These are phyloP conservation scores for Seiridium unicorne DNA, from an alignment of 2,329 filamentous ascomycete species.

Conservation along the genomic window DNA sequence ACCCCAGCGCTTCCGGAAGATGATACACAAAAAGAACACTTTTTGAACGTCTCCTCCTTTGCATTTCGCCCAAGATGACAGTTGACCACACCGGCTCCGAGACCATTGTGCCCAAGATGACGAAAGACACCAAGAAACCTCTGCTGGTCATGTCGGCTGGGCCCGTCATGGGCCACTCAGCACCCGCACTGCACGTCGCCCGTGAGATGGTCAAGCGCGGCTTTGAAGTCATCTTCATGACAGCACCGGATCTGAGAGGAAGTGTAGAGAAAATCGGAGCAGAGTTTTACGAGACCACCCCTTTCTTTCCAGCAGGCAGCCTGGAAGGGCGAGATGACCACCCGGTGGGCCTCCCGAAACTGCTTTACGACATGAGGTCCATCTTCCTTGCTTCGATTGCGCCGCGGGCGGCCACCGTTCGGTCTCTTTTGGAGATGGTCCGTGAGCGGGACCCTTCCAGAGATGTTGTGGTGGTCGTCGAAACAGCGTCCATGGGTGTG, in stretches of 20 bases:
- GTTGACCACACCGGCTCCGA: background rate
- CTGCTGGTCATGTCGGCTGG: conserved; percentile 16
- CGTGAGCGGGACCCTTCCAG: conserved; percentile 21
- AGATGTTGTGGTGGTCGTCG: conserved; percentile 31
- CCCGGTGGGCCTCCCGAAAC: background rate
- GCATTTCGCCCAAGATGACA: background rate
- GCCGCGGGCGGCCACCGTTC: background rate
- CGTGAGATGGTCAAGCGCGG: conserved; percentile 20
- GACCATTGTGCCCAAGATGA: background rate
- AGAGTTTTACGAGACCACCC: conserved; percentile 20
- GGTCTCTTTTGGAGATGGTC: conserved; percentile 17
- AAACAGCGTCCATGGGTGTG: conserved; percentile 25
- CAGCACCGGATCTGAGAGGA: conserved; percentile 12
- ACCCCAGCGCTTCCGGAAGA: too few relatives aligned
- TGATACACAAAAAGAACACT: too few relatives aligned
- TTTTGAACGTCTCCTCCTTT: too few relatives aligned
- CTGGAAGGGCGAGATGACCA: background rate
- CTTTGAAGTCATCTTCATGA: conserved; percentile 16
- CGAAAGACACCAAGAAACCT: conserved; percentile 9
- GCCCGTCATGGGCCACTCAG: conserved; percentile 16
- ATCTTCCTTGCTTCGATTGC: background rate
- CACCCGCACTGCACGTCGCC: conserved; percentile 23
- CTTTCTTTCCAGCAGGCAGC: conserved; percentile 1
- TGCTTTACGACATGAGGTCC: background rate
- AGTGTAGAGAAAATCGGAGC: conserved; percentile 16